Conservation (phyloP, 2,329 filamentous ascomycete species). For the Cylindrodendrum hubeiense region DNA sequence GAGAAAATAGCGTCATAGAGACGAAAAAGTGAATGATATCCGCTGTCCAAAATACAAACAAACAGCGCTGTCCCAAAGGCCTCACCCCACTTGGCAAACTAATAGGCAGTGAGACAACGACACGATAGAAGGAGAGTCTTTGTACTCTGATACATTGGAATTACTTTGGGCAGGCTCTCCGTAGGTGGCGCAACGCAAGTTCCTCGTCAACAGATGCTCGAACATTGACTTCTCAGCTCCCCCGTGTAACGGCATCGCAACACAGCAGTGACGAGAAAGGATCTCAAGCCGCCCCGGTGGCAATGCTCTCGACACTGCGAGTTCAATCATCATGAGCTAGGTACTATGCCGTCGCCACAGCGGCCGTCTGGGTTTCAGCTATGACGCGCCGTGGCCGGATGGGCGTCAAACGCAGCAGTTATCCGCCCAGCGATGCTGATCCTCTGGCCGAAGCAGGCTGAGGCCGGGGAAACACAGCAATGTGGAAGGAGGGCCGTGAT, state of each 20-base stretch:
- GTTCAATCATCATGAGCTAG: background rate
- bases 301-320: background rate
- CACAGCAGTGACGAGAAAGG: constrained; percentile 8
- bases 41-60: constrained; percentile 28
- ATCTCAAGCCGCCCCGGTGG: constrained; percentile 5
- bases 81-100: constrained; percentile 25
- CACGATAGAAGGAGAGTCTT: constrained; percentile 25
- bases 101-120: constrained; percentile 34
- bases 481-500: constrained; percentile 15
- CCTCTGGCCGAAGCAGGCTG: background rate
- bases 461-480: background rate
- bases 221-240: constrained; percentile 20
- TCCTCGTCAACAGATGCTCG: constrained; percentile 35
- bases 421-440: background rate
- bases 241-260: constrained; percentile 31
- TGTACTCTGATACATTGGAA: constrained; percentile 8
- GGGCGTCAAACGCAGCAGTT: background rate
- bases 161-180: constrained; percentile 12
- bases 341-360: background rate
- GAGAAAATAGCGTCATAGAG: background rate
- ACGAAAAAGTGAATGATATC: background rate
- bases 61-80: background rate
- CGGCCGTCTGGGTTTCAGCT: background rate
- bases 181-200: constrained; percentile 32
- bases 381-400: background rate